These are phyloP conservation scores for Hymenoscyphus repandus DNA, from an alignment of 2,329 filamentous ascomycete genomes.

Conservation along the genomic window DNA sequence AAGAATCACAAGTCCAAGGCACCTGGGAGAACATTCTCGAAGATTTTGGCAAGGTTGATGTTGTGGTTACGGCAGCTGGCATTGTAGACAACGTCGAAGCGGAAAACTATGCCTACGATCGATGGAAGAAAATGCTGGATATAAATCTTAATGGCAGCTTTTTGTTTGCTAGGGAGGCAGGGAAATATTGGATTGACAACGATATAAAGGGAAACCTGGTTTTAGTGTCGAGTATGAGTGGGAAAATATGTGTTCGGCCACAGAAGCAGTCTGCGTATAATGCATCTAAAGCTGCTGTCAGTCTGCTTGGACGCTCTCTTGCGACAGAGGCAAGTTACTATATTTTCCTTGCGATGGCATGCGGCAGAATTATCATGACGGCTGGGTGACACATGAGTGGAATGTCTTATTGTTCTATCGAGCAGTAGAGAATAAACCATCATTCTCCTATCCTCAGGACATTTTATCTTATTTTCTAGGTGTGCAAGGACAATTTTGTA, in stretches of 20 bases:
- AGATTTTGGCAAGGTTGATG: constrained; percentile 34
- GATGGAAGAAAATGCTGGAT: constrained; percentile 33
- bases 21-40: constrained; percentile 34
- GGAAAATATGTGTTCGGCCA: constrained; percentile 30
- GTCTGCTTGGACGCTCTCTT: constrained; percentile 54
- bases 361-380: too few relatives aligned
- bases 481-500: too few relatives aligned
- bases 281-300: constrained; percentile 53
- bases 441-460: not conserved
- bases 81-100: constrained; percentile 33
- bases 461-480: not conserved
- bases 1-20: constrained; percentile 33
- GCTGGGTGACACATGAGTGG: too few relatives aligned
- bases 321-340: constrained; percentile 40
- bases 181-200: constrained; percentile 33
- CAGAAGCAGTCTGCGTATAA: constrained; percentile 36
- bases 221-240: constrained; percentile 29
- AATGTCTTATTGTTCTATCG: too few relatives aligned
- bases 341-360: too few relatives aligned
- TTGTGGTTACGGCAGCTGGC: constrained; percentile 37
- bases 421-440: too few relatives aligned
- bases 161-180: constrained; percentile 33
- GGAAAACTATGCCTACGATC: constrained; percentile 32
- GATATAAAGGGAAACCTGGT: constrained; percentile 28
- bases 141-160: constrained; percentile 35